Evolutionary conservation across 2,329 filamentous ascomycete species (phyloP), one percentile per base, ranked within the genome.

Genomic region (Penicillium glabrum): DNA sequence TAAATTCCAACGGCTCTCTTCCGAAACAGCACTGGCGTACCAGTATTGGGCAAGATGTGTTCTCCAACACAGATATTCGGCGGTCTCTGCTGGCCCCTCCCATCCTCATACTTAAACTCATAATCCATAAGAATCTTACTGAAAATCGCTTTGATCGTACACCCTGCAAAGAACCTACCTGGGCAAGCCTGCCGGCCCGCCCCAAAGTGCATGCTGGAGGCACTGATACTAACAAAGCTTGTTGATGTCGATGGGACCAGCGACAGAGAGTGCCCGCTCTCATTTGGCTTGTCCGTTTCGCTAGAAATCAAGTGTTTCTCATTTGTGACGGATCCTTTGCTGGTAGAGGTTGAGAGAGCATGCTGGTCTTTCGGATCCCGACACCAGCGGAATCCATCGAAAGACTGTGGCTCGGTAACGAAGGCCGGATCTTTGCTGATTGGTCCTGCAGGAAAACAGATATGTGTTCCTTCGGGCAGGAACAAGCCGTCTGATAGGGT

Each of bases 371-470:
- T 39, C 6, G 61, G 51, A n/a, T 66, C 52, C 16, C 53, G 57
- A 13, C 64, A 65, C 68, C 68, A 72, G 10, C 69, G 68, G 51
- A 71, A 68, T 2, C 66, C 67, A 7, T 70, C 62, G 51, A 72
- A 72, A 4, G 24, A 16, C 0, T 53, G 26, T 3, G 67, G 61
- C n/a, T 66, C 46, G 5, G 54, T 23, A n/a, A 71, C n/a, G 41
- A 67, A 59, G 6, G 27, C n/a, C 2, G 62, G 39, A 24, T 72
- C 69, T 46, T 58, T 66, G n/a, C 67, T 64, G 41, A 71, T 62
- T 3, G 69, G 67, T 3, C 69, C 69, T 1, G 68, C 51, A 1
- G 70, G 58, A 48, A 72, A 70, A 50, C 68, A 69, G 47, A 72
- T 63, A 33, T 69, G 67, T 9, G 65, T 63, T 14, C 60, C 64